Evolutionary conservation across 495 filamentous ascomycete genomes (phyloP), one percentile per base, ranked within the genome.

Genomic region (Chaetomium cochliodes): DNA sequence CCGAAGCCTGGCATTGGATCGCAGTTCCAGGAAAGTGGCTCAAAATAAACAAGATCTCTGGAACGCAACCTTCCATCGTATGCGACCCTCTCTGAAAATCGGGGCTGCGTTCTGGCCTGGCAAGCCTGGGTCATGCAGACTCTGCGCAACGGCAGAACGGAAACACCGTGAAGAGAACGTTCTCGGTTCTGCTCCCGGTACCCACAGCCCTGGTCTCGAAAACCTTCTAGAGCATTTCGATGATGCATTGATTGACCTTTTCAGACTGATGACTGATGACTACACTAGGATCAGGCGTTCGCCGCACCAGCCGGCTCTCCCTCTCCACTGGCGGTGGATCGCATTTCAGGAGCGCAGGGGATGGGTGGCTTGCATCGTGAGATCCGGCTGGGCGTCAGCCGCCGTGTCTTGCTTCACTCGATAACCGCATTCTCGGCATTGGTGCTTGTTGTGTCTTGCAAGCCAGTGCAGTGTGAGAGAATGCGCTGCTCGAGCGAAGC

Each of bases 11-110:
- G 62, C 65, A 51, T 50, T 65, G 65, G 60, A 62, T 55, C 55
- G 58, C 39, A 51, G 47, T 46, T 64, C 54, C 65, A 50, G 33
- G 67, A 57, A 52, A 52, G 55, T 65, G 60, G 65, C 71, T 69
- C 71, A 72, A 69, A 73, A 73, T 58, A 73, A 73, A 74, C 72
- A 72, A 69, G 64, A 54, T 61, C 57, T 61, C 57, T 73, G 67
- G 72, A 69, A 73, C 64, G 67, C 67, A 69, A 41, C 57, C 25
- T 23, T 22, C 4, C 26, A 50, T 50, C 37, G 11, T 42, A 37
- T 37, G 33, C 8, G 33, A 37, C 33, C 33, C 33, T 37, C 33
- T 37, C 9, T 5, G 33, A 11, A 5, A 37, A 37, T 37, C 33
- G 33, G 33, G 33, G 33, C 33, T 37, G 33, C 5, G 9, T 8